Evolutionary conservation across 345 rosid species (phyloP), one percentile per base, ranked within the genome.

Genomic region (Corchorus capsularis): DNA sequence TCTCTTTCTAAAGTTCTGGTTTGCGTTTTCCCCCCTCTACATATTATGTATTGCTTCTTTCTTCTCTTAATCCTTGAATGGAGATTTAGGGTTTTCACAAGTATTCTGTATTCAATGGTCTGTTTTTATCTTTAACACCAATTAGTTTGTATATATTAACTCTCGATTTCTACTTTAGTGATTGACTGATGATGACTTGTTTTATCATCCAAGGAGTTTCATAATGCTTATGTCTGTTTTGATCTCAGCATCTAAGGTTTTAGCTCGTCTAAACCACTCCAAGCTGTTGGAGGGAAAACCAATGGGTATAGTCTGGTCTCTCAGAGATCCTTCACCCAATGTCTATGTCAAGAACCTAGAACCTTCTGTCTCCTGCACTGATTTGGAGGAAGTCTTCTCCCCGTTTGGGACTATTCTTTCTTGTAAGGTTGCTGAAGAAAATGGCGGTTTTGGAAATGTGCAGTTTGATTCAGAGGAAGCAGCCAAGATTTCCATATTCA

Each of bases 261-360:
- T 91, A 82, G 85, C 80, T 5, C 73, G 82, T 69, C 79, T 88
- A 47, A 94, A 92, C 84, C 89, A 90, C 77, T 77, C 82, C 11
- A 79, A 76, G 32, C 49, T n/a, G n/a, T n/a, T 92, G 83, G 91
- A 84, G 77, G 94, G 92, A 34, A 90, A 83, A 69, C 69, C 83
- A 1, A 83, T 92, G 88, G 85, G 97, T 61, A 79, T 92, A 73
- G 89, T 87, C 88, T 88, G 96, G 97, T 82, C 78, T 67, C 88
- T 84, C 76, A 88, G 82, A 49, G 84, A 91, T 71, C 86, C 94
- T 79, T 66, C 72, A 5, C 76, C 80, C 37, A 94, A 91, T 80
- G 90, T 94, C 62, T 94, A 80, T 83, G 92, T 91, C 62, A 92
- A 91, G 90, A 92, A 94, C 82, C 87, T 94, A 12, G 78, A 79